These are phyloP conservation scores for Echites panduratus DNA, from an alignment of 257 asterid genomes.

Conservation along the genomic window DNA sequence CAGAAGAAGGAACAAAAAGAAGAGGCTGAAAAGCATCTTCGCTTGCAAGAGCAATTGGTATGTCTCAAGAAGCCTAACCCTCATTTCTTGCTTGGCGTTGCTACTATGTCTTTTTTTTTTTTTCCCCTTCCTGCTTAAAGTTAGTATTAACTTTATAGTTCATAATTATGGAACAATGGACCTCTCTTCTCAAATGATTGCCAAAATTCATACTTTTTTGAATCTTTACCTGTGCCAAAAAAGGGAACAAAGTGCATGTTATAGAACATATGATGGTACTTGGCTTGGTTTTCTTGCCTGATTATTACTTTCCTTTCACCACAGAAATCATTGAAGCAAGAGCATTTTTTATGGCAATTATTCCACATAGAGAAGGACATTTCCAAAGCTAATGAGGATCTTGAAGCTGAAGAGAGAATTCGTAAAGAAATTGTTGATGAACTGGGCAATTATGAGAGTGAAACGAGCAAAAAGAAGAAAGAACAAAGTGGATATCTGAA, in stretches of 20 bases:
- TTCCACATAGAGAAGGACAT: slow-evolving; percentile 70
- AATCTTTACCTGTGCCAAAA: not conserved
- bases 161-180: not conserved
- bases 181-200: not conserved
- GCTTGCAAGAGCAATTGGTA: slow-evolving; percentile 86
- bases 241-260: no score
- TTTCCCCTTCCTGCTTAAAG: not conserved
- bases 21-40: slow-evolving; percentile 94
- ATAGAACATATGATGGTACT: not conserved
- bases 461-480: slow-evolving; percentile 64
- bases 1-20: slow-evolving; percentile 96
- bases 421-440: slow-evolving; percentile 76
- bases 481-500: slow-evolving; percentile 71
- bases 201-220: not conserved
- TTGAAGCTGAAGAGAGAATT: slow-evolving; percentile 62
- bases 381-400: slow-evolving; percentile 70
- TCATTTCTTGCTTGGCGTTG: not conserved
- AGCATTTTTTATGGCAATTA: slow-evolving; percentile 87
- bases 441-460: slow-evolving; percentile 65
- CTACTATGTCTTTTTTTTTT: not conserved
- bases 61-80: slow-evolving; percentile 1
- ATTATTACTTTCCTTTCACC: not conserved
- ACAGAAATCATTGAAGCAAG: slow-evolving; percentile 89
- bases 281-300: not conserved
- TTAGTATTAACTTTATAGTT: not conserved